phyloP scores from a whole-genome alignment of 257 asterid genomes.

The Scutellaria galericulata region DNA sequence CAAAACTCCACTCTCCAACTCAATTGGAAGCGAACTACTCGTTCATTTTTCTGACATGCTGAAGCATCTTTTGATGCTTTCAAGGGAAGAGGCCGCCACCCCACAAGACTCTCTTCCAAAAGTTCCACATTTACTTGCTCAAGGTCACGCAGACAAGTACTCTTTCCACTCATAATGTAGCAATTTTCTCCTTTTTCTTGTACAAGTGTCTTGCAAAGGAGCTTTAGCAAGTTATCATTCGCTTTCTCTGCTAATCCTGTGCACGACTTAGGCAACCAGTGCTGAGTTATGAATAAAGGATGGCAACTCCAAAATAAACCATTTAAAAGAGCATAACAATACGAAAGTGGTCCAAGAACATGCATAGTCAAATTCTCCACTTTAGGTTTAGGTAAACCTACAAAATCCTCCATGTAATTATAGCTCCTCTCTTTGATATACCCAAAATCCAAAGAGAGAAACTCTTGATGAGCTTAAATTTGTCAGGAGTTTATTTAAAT shows the following conservation, averaged over 20 bases:
- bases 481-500: neutral
- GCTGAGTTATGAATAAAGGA: neutral
- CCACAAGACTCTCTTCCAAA: neutral
- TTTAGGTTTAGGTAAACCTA: neutral
- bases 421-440: neutral
- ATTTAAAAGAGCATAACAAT: neutral
- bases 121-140: neutral
- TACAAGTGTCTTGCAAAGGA: neutral
- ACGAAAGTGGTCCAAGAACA: neutral
- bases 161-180: neutral
- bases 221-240: neutral
- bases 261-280: neutral
- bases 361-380: constrained; percentile 3
- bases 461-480: neutral
- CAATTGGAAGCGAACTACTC: neutral
- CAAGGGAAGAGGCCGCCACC: constrained; percentile 8
- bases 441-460: neutral
- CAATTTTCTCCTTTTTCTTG: neutral
- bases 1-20: neutral
- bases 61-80: neutral
- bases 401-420: neutral
- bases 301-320: constrained; percentile 6
- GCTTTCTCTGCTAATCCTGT: neutral
- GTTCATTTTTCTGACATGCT: neutral
- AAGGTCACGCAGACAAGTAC: neutral